phyloP scores from a whole-genome alignment of 352 stramenopile species.

The Globisporangium spiculum region DNA sequence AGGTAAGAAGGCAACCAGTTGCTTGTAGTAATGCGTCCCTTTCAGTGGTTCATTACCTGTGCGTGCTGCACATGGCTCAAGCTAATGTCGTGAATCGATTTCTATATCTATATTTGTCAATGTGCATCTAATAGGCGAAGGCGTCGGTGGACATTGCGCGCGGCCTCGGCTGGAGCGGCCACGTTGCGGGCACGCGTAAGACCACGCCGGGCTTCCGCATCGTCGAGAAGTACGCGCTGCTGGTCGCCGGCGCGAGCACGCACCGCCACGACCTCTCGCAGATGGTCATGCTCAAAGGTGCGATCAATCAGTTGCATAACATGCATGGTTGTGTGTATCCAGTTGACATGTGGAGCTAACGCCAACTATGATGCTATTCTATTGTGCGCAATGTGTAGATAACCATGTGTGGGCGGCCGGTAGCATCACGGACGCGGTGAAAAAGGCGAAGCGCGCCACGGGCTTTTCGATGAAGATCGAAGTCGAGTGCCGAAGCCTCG shows the following conservation, averaged over 20 bases:
- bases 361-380: neutral
- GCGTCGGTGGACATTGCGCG: conserved; percentile 66
- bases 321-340: neutral
- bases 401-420: conserved; percentile 98
- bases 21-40: neutral
- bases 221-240: conserved; percentile 98
- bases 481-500: conserved; percentile 94
- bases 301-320: neutral
- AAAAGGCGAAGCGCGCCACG: conserved; percentile 87
- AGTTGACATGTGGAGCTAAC: neutral
- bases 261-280: conserved; percentile 97
- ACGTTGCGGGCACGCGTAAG: conserved; percentile 97
- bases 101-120: neutral
- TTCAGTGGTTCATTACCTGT: neutral
- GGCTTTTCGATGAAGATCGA: conserved; percentile 99
- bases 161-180: conserved; percentile 86
- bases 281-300: conserved; percentile 99
- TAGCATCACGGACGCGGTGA: conserved; percentile 94
- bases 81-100: neutral
- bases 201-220: conserved; percentile 98
- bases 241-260: conserved; percentile 93
- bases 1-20: conserved; percentile 15
- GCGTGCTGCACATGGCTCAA: neutral
- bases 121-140: conserved; percentile 24
- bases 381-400: conserved; percentile 48